A percentile compares a stretch with the other conserved stretches of the same genome.
Evolutionary conservation across 2,329 filamentous ascomycete species (phyloP).

Genomic region (Cryphonectria japonica): DNA sequence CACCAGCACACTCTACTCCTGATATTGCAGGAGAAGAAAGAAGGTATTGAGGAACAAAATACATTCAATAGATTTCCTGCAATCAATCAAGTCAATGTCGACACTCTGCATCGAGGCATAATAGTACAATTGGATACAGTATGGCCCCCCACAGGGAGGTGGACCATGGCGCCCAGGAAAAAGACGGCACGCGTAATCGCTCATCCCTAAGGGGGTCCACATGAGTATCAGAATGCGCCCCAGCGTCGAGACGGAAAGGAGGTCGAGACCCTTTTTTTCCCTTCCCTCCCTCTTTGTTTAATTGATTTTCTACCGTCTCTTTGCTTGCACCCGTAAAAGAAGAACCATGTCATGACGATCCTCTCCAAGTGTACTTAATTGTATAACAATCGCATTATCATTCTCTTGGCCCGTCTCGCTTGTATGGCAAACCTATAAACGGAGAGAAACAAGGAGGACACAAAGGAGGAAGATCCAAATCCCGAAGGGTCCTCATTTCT

Average conservation of each 20-base stretch:
- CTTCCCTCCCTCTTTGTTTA: neutral
- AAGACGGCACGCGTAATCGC: conserved; percentile 9
- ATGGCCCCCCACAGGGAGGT: neutral
- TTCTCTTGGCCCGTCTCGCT: neutral
- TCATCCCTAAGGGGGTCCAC: conserved; percentile 4
- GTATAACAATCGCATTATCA: neutral
- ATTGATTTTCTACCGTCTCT: neutral
- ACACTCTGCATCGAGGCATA: neutral
- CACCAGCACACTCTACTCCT: too few species aligned
- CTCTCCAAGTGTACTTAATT: neutral
- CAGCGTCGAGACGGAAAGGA: neutral
- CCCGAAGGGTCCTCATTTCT: neutral
- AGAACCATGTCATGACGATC: neutral
- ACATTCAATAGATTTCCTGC: too few species aligned
- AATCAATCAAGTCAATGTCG: neutral
- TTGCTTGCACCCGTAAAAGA: neutral
- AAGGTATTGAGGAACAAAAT: neutral
- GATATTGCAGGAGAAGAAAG: neutral
- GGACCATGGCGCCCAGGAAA: neutral
- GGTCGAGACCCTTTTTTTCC: neutral
- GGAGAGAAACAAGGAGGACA: neutral
- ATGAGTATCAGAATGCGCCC: conserved; percentile 9
- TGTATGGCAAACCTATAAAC: neutral
- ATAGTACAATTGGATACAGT: neutral
- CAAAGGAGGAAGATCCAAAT: neutral